phyloP scores from a whole-genome alignment of 2,329 filamentous ascomycete species.

The Tothia fuscella region DNA sequence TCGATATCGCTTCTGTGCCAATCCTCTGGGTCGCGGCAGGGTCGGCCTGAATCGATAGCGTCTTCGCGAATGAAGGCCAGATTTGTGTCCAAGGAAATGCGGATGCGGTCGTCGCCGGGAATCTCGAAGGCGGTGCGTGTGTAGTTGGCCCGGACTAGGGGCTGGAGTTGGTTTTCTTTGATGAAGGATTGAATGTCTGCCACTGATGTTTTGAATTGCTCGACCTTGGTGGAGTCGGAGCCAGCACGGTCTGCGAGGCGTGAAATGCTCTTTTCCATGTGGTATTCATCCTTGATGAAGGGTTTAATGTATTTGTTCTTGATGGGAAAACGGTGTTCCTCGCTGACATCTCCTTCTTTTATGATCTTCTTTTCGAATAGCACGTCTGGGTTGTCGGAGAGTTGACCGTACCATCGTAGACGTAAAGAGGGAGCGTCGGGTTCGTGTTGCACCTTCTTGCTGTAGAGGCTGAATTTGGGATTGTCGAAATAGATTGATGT shows the following conservation, averaged over 20 bases:
- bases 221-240: conserved; percentile 52
- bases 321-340: conserved; percentile 69
- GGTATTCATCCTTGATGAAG: conserved; percentile 78
- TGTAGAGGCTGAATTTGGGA: conserved; percentile 73
- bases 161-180: conserved; percentile 63
- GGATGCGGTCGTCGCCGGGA: conserved; percentile 76
- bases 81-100: conserved; percentile 87
- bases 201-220: conserved; percentile 59
- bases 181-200: conserved; percentile 71
- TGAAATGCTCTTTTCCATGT: conserved; percentile 78
- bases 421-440: conserved; percentile 71
- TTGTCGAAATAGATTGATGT: conserved; percentile 96
- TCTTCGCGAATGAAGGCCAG: conserved; percentile 73
- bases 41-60: conserved; percentile 65
- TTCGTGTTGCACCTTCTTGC: conserved; percentile 66
- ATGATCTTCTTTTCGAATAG: conserved; percentile 83
- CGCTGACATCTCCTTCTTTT: conserved; percentile 61
- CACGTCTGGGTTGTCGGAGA: conserved; percentile 67
- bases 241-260: conserved; percentile 73
- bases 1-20: conserved; percentile 95
- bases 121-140: conserved; percentile 93
- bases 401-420: conserved; percentile 81
- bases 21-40: conserved; percentile 73
- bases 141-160: conserved; percentile 84
- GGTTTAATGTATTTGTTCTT: conserved; percentile 90